Conservation (phyloP, 228 moss, liverwort and hornwort genomes). For the Sphagnum fallax region DNA sequence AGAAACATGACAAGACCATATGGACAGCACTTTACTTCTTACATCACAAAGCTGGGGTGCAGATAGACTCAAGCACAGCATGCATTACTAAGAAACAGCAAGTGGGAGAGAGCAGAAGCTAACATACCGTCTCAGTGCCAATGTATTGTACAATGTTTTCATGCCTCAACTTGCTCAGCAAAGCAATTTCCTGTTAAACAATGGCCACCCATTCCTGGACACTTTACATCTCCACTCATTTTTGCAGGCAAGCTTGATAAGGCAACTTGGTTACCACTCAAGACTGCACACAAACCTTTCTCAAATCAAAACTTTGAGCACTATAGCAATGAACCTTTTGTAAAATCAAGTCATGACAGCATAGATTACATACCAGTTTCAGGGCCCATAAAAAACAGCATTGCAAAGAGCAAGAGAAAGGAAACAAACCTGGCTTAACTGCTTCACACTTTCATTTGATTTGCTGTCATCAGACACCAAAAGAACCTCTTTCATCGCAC, state of each 20-base stretch:
- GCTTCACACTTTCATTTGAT: slow-evolving; percentile 97
- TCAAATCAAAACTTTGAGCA: too few species aligned
- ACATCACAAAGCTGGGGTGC: neutral
- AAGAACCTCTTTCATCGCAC: slow-evolving; percentile 99
- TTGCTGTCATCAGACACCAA: slow-evolving; percentile 95
- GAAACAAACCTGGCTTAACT: slow-evolving; percentile 80
- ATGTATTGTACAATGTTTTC: slow-evolving; percentile 99
- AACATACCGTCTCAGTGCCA: slow-evolving; percentile 89
- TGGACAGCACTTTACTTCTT: neutral
- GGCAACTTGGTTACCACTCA: neutral
- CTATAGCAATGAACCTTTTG: too few species aligned
- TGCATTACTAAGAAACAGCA: neutral
- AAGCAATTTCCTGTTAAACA: slow-evolving; percentile 76
- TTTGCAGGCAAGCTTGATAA: too few species aligned
- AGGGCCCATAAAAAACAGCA: too few species aligned
- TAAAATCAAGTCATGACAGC: neutral
- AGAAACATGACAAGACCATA: neutral
- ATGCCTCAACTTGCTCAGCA: slow-evolving; percentile 94
- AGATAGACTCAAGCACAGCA: neutral
- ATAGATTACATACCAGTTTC: too few species aligned
- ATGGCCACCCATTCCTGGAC: slow-evolving; percentile 1
- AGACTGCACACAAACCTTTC: neutral
- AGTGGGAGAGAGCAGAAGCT: neutral
- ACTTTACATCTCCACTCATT: neutral
- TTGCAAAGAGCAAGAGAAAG: neutral